Evolutionary conservation across 2,329 filamentous ascomycete species (phyloP).

Genomic region (Fusarium sp.): DNA sequence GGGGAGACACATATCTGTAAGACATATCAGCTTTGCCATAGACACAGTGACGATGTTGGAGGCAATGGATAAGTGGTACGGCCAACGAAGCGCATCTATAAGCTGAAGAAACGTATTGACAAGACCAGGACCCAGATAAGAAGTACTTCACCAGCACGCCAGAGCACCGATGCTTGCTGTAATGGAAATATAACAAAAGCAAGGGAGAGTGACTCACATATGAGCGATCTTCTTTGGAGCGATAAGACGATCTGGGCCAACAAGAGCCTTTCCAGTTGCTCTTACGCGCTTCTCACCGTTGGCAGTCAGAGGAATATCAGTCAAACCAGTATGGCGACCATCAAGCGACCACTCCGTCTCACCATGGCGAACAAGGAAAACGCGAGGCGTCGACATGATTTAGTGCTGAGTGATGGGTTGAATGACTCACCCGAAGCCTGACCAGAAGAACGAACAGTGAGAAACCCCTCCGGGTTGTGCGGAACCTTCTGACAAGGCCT

Average conservation of each 20-base stretch:
- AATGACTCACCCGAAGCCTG: not conserved
- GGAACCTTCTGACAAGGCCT: not conserved
- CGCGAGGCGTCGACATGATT: slow-evolving; percentile 67
- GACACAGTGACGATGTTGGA: not conserved
- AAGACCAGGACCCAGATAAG: not conserved
- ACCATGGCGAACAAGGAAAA: slow-evolving; percentile 88
- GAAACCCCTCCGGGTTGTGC: not conserved
- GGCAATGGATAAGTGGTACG: not conserved
- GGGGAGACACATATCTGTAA: slow-evolving; percentile 83
- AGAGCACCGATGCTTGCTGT: not conserved
- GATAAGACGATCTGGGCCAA: slow-evolving; percentile 86
- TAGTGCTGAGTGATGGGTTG: not conserved
- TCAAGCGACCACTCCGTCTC: slow-evolving; percentile 96
- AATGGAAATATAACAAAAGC: not conserved
- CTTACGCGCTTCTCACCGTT: slow-evolving; percentile 82
- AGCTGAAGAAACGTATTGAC: not conserved
- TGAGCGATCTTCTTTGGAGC: slow-evolving; percentile 84
- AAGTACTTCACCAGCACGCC: not conserved
- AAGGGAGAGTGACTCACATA: slow-evolving; percentile 68
- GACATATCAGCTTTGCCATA: slow-evolving; percentile 1
- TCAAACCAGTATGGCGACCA: slow-evolving; percentile 83
- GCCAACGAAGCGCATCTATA: not conserved
- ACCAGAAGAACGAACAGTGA: not conserved
- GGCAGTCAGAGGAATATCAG: slow-evolving; percentile 86
- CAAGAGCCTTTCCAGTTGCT: slow-evolving; percentile 83